Evolutionary conservation across 2,329 filamentous ascomycete genomes (phyloP).

Genomic region (Aspergillus spinulosporus): DNA sequence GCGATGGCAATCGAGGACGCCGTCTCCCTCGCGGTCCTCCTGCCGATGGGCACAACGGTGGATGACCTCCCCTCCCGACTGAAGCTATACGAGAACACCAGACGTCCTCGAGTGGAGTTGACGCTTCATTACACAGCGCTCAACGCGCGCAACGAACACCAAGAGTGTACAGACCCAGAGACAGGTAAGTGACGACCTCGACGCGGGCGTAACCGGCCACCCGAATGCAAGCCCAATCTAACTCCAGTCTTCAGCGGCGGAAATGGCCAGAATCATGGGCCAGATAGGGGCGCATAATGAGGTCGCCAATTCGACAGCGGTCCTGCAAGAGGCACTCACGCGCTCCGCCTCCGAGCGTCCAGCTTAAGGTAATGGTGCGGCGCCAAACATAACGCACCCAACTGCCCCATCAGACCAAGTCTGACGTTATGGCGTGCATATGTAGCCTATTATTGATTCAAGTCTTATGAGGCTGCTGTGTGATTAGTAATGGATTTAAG

Average conservation of each 20-base stretch:
- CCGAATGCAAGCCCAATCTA: background rate
- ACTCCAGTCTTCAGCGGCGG: conserved; percentile 20
- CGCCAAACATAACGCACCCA: background rate
- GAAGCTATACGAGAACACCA: conserved; percentile 22
- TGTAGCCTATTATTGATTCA: conserved; percentile 4
- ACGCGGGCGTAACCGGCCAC: background rate
- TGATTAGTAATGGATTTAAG: background rate
- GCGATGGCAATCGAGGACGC: conserved; percentile 38
- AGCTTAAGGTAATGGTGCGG: background rate
- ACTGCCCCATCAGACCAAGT: background rate
- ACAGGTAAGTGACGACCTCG: conserved; percentile 17
- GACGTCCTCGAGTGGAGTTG: conserved; percentile 25
- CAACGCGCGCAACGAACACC: conserved; percentile 27
- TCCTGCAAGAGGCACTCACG: conserved; percentile 4
- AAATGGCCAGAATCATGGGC: conserved; percentile 27
- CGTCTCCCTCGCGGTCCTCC: conserved; percentile 29
- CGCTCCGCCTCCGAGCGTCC: background rate
- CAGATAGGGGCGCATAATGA: conserved; percentile 27
- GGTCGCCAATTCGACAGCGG: conserved; percentile 8
- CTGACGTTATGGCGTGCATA: background rate
- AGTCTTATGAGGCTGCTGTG: background rate
- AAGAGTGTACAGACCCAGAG: conserved; percentile 16
- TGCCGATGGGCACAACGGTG: conserved; percentile 21
- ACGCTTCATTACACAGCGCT: conserved; percentile 25
- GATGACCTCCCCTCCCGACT: conserved; percentile 21